A percentile compares a stretch with the other conserved stretches of the same genome.
Evolutionary conservation across 768 basidiomycete species (phyloP).

Genomic region (Rhodotorula toruloides): DNA sequence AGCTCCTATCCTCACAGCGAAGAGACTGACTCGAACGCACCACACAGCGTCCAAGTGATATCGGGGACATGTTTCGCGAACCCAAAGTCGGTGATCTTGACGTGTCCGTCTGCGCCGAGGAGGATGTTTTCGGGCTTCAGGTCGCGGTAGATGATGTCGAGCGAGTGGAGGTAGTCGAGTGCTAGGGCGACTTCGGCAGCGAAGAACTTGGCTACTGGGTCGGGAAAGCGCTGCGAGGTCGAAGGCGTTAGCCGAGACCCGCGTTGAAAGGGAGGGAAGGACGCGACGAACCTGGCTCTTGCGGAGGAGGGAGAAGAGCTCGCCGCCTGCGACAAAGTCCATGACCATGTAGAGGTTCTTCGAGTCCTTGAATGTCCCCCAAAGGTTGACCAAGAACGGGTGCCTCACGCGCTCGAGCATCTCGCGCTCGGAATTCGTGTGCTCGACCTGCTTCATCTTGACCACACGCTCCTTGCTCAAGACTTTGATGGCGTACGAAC

Average conservation of each 20-base stretch:
- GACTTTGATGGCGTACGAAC: slow-evolving; percentile 73
- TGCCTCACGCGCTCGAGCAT: slow-evolving; percentile 81
- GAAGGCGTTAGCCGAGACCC: background rate
- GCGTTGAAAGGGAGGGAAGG: background rate
- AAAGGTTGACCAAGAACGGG: slow-evolving; percentile 95
- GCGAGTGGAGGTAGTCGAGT: slow-evolving; percentile 88
- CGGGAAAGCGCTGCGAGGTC: slow-evolving; percentile 71
- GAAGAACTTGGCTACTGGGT: slow-evolving; percentile 97
- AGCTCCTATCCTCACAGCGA: too few relatives aligned
- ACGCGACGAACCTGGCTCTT: slow-evolving; percentile 39
- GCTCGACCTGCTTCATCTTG: slow-evolving; percentile 85
- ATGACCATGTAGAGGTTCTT: slow-evolving; percentile 98
- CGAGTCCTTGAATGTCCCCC: slow-evolving; percentile 86
- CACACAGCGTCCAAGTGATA: slow-evolving; percentile 84
- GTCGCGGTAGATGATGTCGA: slow-evolving; percentile 98
- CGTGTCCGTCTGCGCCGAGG: slow-evolving; percentile 59
- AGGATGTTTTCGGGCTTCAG: slow-evolving; percentile 65
- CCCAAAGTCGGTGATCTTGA: slow-evolving; percentile 95
- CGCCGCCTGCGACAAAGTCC: slow-evolving; percentile 65
- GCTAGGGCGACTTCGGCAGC: slow-evolving; percentile 93
- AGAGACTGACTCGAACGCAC: too few relatives aligned
- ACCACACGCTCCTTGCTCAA: slow-evolving; percentile 49
- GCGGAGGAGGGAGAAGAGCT: slow-evolving; percentile 92
- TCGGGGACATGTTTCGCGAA: slow-evolving; percentile 92
- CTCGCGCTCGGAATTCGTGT: slow-evolving; percentile 93